Conservation (phyloP, 768 basidiomycete species). For the Lactarius hengduanensis region DNA sequence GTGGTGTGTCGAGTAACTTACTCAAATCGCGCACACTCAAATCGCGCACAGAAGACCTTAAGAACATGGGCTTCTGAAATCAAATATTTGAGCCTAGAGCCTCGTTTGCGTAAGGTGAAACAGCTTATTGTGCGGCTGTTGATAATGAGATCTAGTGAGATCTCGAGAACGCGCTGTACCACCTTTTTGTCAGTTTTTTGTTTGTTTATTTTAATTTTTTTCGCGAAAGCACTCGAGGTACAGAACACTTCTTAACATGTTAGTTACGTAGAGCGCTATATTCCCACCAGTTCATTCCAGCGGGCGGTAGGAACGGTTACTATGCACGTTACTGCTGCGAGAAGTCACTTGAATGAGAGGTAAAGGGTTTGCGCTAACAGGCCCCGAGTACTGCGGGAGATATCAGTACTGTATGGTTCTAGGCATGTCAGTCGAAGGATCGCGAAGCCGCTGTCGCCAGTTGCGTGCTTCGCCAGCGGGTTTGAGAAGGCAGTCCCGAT, state of each 20-base stretch:
- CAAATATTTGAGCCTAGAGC: not conserved
- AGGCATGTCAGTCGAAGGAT: not conserved
- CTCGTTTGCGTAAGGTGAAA: not conserved
- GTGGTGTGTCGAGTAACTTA: not conserved
- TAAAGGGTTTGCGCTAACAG: not conserved
- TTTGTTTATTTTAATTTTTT: too few relatives aligned
- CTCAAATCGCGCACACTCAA: too few relatives aligned
- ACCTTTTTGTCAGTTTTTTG: not conserved
- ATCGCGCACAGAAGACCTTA: not conserved
- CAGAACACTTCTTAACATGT: not conserved
- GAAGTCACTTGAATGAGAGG: not conserved
- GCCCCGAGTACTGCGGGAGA: not conserved
- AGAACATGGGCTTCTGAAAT: not conserved
- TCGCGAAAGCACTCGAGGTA: not conserved
- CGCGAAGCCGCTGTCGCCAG: not conserved
- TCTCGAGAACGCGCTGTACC: not conserved
- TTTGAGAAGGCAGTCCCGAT: conserved; percentile 8
- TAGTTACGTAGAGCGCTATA: not conserved
- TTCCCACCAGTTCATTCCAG: not conserved
- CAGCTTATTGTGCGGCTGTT: not conserved
- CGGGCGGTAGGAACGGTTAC: not conserved
- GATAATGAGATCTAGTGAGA: not conserved
- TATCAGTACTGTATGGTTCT: not conserved
- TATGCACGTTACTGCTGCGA: not conserved
- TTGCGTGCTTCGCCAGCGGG: not conserved